A percentile compares a stretch with the other conserved stretches of the same genome.
These are phyloP conservation scores for Helminthosporium solani DNA, from an alignment of 2,329 filamentous ascomycete species.

Conservation along the genomic window DNA sequence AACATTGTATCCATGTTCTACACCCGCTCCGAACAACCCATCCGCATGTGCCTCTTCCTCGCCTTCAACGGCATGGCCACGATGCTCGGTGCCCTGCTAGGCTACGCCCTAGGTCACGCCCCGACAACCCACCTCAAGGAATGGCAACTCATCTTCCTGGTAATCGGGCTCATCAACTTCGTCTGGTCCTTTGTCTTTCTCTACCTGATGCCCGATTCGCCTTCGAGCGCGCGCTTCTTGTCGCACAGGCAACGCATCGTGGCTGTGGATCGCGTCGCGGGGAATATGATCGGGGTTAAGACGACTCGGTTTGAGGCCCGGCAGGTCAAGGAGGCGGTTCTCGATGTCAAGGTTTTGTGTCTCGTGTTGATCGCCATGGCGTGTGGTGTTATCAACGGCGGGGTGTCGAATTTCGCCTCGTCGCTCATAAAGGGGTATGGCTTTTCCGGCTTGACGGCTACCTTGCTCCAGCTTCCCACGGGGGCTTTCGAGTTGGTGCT, in stretches of 20 bases:
- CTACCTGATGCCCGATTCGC: constrained; percentile 42
- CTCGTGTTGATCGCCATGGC: constrained; percentile 45
- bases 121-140: constrained; percentile 25
- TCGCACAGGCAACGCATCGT: constrained; percentile 43
- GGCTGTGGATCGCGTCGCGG: constrained; percentile 43
- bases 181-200: constrained; percentile 40
- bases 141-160: constrained; percentile 43
- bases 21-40: constrained; percentile 37
- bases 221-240: constrained; percentile 39
- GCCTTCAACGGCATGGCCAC: constrained; percentile 44
- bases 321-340: constrained; percentile 45
- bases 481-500: constrained; percentile 48
- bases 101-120: constrained; percentile 39
- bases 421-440: constrained; percentile 49
- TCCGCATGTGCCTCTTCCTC: constrained; percentile 49
- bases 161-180: constrained; percentile 41
- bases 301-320: constrained; percentile 38
- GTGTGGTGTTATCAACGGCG: constrained; percentile 53
- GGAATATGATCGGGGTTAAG: constrained; percentile 47
- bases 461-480: constrained; percentile 47
- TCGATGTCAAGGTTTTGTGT: constrained; percentile 45
- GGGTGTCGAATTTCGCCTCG: constrained; percentile 53
- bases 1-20: constrained; percentile 44
- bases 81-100: constrained; percentile 40
- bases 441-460: constrained; percentile 44